Conservation (phyloP, 352 stramenopile species). For the Aphanomyces astaci region DNA sequence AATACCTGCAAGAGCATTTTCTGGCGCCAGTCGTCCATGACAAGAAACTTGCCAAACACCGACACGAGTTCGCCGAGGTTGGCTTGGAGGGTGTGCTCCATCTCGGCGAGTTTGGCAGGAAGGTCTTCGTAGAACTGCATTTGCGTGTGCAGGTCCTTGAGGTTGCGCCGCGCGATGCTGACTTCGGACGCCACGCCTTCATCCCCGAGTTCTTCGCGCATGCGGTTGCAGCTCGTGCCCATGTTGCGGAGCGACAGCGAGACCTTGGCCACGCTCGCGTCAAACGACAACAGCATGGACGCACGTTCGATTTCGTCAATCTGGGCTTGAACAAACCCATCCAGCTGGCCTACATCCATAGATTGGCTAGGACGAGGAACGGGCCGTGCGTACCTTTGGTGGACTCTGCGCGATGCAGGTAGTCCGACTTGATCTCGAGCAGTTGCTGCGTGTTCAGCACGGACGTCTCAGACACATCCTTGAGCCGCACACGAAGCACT, state of each 20-base stretch:
- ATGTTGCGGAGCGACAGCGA: slow-evolving; percentile 49
- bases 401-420: slow-evolving; percentile 58
- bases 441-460: slow-evolving; percentile 77
- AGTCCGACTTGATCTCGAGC: slow-evolving; percentile 80
- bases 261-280: slow-evolving; percentile 56
- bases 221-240: slow-evolving; percentile 51
- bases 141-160: slow-evolving; percentile 71
- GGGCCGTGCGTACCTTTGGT: slow-evolving; percentile 68
- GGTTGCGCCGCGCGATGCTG: slow-evolving; percentile 69
- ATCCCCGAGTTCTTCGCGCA: slow-evolving; percentile 78
- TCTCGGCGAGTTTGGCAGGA: slow-evolving; percentile 41
- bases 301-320: slow-evolving; percentile 82
- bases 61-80: slow-evolving; percentile 44
- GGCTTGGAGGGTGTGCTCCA: slow-evolving; percentile 44
- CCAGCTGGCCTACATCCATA: slow-evolving; percentile 4
- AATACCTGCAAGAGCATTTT: slow-evolving; percentile 71
- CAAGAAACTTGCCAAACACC: slow-evolving; percentile 60
- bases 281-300: slow-evolving; percentile 55
- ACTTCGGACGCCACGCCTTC: slow-evolving; percentile 72
- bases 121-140: slow-evolving; percentile 81
- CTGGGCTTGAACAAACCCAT: slow-evolving; percentile 20
- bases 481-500: slow-evolving; percentile 71
- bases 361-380: slow-evolving; percentile 54
- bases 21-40: slow-evolving; percentile 73
- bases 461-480: slow-evolving; percentile 72